Conservation (phyloP, 306 rosid genomes). For the Lablab purpureus region DNA sequence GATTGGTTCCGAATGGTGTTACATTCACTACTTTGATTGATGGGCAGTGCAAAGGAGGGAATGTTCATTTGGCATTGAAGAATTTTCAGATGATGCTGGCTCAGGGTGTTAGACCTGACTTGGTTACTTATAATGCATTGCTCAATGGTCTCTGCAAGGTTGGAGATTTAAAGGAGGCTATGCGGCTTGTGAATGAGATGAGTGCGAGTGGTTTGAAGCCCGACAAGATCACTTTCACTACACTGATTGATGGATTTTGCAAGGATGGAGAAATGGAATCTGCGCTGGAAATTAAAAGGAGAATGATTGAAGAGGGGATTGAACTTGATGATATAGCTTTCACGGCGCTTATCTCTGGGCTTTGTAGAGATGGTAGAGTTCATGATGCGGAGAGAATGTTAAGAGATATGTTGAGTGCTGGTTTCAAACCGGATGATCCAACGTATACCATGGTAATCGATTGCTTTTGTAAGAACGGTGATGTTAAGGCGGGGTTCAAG, state of each 20-base stretch:
- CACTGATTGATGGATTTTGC: constrained; percentile 84
- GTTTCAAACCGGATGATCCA: constrained; percentile 77
- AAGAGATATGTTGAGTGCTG: constrained; percentile 77
- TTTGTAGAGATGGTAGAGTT: constrained; percentile 75
- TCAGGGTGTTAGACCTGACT: constrained; percentile 71
- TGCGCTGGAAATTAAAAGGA: constrained; percentile 63
- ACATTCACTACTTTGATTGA: constrained; percentile 77
- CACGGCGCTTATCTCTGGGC: constrained; percentile 77
- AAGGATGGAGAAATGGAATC: constrained; percentile 80
- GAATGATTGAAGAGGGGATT: constrained; percentile 66
- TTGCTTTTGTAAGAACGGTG: constrained; percentile 78
- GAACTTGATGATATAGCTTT: constrained; percentile 78
- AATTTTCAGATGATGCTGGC: constrained; percentile 69
- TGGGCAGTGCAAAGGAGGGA: constrained; percentile 76
- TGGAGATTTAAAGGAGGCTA: constrained; percentile 72
- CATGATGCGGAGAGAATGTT: constrained; percentile 64
- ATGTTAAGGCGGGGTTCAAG: constrained; percentile 73
- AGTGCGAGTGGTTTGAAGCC: constrained; percentile 62
- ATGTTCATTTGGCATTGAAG: constrained; percentile 65
- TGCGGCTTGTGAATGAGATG: constrained; percentile 71
- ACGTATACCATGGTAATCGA: constrained; percentile 82
- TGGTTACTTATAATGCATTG: constrained; percentile 73
- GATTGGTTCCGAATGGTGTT: constrained; percentile 74
- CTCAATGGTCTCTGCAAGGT: constrained; percentile 84
- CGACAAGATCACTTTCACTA: constrained; percentile 83